Evolutionary conservation across 164 flowering plant species (phyloP).

Genomic region (Vitis amurensis): DNA sequence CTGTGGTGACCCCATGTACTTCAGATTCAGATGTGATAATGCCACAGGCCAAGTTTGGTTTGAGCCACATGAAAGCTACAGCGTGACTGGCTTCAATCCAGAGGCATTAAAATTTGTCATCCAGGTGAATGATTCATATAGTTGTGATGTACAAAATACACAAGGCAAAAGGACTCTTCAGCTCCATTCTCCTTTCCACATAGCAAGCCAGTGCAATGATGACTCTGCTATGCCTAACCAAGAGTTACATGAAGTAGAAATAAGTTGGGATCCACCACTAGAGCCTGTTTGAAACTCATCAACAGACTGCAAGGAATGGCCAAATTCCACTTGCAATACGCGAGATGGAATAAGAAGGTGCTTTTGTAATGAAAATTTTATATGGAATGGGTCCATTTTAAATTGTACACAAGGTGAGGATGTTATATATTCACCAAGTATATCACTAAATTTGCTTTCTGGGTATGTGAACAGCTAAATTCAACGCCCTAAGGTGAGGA

Average conservation of each 20-base stretch:
- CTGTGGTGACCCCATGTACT: background rate
- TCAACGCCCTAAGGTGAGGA: no score
- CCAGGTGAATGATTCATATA: background rate
- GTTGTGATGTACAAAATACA: no score
- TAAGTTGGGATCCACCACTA: background rate
- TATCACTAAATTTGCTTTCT: no score
- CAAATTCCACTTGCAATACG: no score
- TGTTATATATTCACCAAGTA: no score
- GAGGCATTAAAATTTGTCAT: background rate
- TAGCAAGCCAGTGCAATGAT: no score
- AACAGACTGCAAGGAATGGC: background rate
- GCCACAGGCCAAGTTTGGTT: background rate
- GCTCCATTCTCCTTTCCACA: no score
- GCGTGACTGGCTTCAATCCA: background rate
- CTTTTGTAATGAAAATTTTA: slow-evolving; percentile 23
- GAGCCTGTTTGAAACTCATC: background rate
- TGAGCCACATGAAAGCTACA: background rate
- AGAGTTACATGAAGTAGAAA: background rate
- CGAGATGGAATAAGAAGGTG: slow-evolving; percentile 7
- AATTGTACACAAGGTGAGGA: slow-evolving; percentile 30
- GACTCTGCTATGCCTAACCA: no score
- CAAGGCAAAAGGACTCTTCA: no score
- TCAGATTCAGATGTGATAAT: background rate
- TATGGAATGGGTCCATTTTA: slow-evolving; percentile 22
- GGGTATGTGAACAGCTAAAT: no score